A percentile compares a stretch with the other conserved stretches of the same genome.
These are phyloP conservation scores for Lecanicillium sp. DNA, from an alignment of 2,329 filamentous ascomycete genomes.

Conservation along the genomic window DNA sequence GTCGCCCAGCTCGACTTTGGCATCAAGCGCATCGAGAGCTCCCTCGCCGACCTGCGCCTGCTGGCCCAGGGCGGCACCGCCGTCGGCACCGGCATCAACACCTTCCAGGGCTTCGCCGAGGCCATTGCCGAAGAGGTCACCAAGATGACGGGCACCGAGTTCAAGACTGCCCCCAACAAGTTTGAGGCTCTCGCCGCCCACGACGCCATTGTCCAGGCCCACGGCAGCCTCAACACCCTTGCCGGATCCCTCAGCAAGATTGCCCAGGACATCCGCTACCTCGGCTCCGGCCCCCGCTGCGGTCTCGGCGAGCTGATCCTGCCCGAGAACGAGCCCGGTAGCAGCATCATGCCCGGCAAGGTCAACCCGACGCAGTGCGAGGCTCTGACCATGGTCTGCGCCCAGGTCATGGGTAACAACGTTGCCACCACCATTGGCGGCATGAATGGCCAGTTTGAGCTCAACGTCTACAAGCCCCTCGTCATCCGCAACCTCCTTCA, in stretches of 20 bases:
- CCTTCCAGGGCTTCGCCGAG: constrained; percentile 91
- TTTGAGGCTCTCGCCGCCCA: constrained; percentile 95
- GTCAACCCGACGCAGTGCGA: constrained; percentile 99
- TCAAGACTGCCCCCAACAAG: constrained; percentile 97
- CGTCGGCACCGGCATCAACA: constrained; percentile 96
- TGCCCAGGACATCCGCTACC: constrained; percentile 94
- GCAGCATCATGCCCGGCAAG: constrained; percentile 98
- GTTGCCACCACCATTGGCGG: constrained; percentile 87
- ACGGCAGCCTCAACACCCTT: constrained; percentile 87
- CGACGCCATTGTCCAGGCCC: constrained; percentile 91
- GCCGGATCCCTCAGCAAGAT: constrained; percentile 93
- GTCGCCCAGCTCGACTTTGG: constrained; percentile 89
- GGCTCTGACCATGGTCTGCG: constrained; percentile 93
- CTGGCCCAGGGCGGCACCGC: constrained; percentile 94
- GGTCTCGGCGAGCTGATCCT: constrained; percentile 88
- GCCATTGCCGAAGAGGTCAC: constrained; percentile 83
- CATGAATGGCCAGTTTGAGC: constrained; percentile 96
- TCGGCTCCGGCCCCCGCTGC: constrained; percentile 90
- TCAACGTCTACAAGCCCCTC: constrained; percentile 98
- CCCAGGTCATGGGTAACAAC: constrained; percentile 97
- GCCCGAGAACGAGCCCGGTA: constrained; percentile 96
- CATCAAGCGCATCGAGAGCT: constrained; percentile 75
- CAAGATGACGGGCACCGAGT: constrained; percentile 87
- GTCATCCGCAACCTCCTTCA: constrained; percentile 93
- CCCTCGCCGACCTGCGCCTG: constrained; percentile 74